Evolutionary conservation across 2,329 filamentous ascomycete genomes (phyloP), one percentile per base, ranked within the genome.

Genomic region (Trichophyton schoenleinii): DNA sequence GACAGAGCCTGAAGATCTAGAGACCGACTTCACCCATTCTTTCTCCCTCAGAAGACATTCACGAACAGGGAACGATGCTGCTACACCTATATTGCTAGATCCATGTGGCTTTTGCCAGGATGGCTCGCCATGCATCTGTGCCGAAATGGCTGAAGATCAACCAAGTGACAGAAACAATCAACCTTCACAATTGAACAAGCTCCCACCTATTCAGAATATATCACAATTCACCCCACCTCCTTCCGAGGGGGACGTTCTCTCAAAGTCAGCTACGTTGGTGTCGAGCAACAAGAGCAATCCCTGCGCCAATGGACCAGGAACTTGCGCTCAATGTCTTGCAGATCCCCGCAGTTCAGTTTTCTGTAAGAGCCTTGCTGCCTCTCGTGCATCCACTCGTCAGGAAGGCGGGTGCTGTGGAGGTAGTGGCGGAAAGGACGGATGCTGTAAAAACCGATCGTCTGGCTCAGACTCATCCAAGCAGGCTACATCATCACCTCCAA

Each of bases 21-120:
- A 91, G 73, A 86, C 86, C 53, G 87, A 91, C 70, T 91, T 91
- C 67, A 90, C 88, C 4, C 74, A 81, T 64, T 80, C 83, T 66
- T 87, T 87, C 77, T 81, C 61, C 76, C 78, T 69, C 76, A 78
- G 66, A 70, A 76, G 66, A 58, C 71, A 64, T 28, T 60, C 62
- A 58, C 67, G 70, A 66, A 59, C 64, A 66, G 53, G 68, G 63
- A 57, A 66, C 64, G 63, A 36, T 62, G 68, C 66, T 64, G 72
- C 70, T 64, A 74, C 68, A 67, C 74, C 64, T 53, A 70, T 71
- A 20, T 76, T 81, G 3, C 81, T 83, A 64, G 88, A 92, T 67
- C 81, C 83, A 20, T 94, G 89, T 71, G 89, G 89, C 5, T 94
- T 94, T 75, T 94, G 89, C 73, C 83, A 86, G 64, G 87, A 91